These are phyloP conservation scores for Colletotrichum eremochloae DNA, from an alignment of 2,329 filamentous ascomycete genomes.

Conservation along the genomic window DNA sequence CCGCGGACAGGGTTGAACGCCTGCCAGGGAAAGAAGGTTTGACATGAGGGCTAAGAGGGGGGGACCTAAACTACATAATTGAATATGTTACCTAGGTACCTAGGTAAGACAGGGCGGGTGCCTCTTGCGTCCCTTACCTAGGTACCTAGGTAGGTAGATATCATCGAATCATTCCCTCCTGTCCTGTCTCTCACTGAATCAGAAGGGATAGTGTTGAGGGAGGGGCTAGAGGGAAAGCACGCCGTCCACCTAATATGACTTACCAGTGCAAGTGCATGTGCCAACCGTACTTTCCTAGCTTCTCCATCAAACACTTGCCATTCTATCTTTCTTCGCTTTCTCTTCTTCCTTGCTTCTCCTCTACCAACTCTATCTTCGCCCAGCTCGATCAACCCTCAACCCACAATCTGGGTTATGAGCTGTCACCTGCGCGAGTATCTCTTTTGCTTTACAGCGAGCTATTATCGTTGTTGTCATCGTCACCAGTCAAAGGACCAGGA, in stretches of 20 bases:
- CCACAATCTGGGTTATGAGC: slow-evolving; percentile 15
- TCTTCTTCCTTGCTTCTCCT: neutral
- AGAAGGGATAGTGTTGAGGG: neutral
- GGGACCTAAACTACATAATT: too few relatives aligned
- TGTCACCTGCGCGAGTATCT: slow-evolving; percentile 18
- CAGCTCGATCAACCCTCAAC: neutral
- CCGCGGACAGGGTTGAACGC: slow-evolving; percentile 21
- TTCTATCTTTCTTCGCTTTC: neutral
- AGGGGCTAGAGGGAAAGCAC: neutral
- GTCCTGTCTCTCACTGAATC: neutral
- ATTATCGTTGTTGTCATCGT: slow-evolving; percentile 2
- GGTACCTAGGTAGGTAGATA: neutral
- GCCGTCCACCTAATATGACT: neutral
- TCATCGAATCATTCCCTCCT: slow-evolving; percentile 19
- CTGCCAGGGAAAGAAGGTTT: slow-evolving; percentile 16
- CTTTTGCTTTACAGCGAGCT: slow-evolving; percentile 14
- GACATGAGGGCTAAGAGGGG: neutral
- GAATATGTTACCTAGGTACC: too few relatives aligned
- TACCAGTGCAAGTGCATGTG: slow-evolving; percentile 11
- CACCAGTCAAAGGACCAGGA: slow-evolving; percentile 1
- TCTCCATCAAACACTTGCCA: neutral
- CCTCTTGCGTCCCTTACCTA: neutral
- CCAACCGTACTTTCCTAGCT: neutral
- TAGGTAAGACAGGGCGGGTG: too few relatives aligned
- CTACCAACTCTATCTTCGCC: neutral